Base-by-base conservation (phyloP, 129 eudicot genomes). In the Flaveria brownii region DNA sequence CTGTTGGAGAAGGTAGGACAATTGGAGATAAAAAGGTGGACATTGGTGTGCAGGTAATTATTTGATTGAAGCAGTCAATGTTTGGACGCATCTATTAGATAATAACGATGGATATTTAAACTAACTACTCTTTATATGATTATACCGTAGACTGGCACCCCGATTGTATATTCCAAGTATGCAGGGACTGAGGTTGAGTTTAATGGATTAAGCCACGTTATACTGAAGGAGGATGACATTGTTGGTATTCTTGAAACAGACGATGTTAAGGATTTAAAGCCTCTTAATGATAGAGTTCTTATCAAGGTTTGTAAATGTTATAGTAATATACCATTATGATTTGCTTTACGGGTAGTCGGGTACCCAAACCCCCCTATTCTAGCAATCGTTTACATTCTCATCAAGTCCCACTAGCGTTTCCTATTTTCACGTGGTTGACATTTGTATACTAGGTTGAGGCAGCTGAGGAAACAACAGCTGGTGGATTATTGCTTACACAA, bases 181-280 rank as follows among this genome's bases (percentile, higher is more conserved):
- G 88, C 98, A 5, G 98, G 98, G 45, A 92, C 98, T 8, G 98
- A 92, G 74, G 85, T 92, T 14, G 90, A 90, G 76, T 92, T 92
- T 65, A 78, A 90, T 23, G 98, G 98, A 33, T 18, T 88, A 36
- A 86, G 76, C 52, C 98, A 92, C 80, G 87, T 92, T 52, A 80
- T 92, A 67, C 67, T 92, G 80, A 90, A 90, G 85, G 98, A 89
- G 78, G 98, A 92, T 52, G 98, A 92, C 68, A 90, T 92, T 83
- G 89, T 92, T 79, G 98, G 98, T 46, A 78, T 86, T 69, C 96
- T 92, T 70, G 98, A 92, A 10, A 88, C 94, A 0, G 96, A 92
- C 39, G 98, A 92, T 73, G 82, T 90, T 68, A 92, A 92, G 83
- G 98, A 92, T 79, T 42, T 92, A 86, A 88, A 86, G 77, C 98